A percentile compares a stretch with the other conserved stretches of the same genome.
phyloP scores from a whole-genome alignment of 441 rosid genomes.

The Pelargonium myrrhifolium region DNA sequence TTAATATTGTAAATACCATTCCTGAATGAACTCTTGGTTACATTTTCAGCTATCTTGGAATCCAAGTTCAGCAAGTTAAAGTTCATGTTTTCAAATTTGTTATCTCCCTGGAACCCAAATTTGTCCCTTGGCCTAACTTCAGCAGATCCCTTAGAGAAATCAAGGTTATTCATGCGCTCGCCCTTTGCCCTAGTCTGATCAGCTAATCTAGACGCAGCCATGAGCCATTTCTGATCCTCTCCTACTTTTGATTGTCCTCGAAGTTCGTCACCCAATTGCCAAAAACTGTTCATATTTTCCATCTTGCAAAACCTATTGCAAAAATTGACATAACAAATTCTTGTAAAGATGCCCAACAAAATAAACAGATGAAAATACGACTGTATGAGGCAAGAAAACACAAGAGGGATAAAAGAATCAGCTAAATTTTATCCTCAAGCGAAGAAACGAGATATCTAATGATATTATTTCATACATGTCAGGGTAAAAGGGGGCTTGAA shows the following conservation, averaged over 20 bases:
- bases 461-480: not conserved
- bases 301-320: conserved; percentile 33
- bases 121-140: conserved; percentile 63
- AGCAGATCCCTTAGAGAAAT: conserved; percentile 61
- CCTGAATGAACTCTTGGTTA: conserved; percentile 46
- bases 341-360: conserved; percentile 7
- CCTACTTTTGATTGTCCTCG: conserved; percentile 75
- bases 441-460: not conserved
- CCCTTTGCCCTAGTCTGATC: conserved; percentile 79
- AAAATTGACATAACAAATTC: conserved; percentile 10
- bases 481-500: not conserved
- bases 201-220: conserved; percentile 86
- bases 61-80: conserved; percentile 79
- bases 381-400: not conserved
- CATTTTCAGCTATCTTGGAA: conserved; percentile 42
- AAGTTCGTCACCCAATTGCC: conserved; percentile 93
- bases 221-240: conserved; percentile 82
- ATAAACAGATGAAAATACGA: not conserved
- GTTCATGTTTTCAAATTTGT: conserved; percentile 56
- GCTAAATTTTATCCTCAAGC: not conserved
- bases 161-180: conserved; percentile 82
- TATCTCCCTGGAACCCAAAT: conserved; percentile 67
- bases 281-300: conserved; percentile 63
- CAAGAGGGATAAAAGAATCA: not conserved
- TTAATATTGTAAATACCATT: conserved; percentile 54